Percentiles rank a stretch among this genome's conserved stretches.
These are phyloP conservation scores for Fusarium drepaniforme DNA, from an alignment of 2,329 filamentous ascomycete genomes.

Conservation along the genomic window DNA sequence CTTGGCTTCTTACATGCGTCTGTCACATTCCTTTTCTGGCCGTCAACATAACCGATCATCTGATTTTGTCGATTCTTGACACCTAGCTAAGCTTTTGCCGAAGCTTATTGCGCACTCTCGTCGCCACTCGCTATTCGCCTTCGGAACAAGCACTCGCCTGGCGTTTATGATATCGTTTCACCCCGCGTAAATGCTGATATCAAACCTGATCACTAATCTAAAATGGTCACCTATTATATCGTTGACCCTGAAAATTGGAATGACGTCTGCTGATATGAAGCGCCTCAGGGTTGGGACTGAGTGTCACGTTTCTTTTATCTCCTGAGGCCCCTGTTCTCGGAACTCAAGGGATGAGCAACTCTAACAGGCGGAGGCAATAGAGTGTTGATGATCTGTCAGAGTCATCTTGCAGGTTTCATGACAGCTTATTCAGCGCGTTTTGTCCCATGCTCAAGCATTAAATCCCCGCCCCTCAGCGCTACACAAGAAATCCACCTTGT, in stretches of 20 bases:
- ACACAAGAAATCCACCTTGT: constrained; percentile 11
- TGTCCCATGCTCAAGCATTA: background rate
- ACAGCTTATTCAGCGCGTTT: background rate
- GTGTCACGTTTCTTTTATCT: constrained; percentile 22
- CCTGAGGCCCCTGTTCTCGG: constrained; percentile 1
- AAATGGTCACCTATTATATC: background rate
- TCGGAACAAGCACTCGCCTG: constrained; percentile 16
- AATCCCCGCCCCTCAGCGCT: background rate
- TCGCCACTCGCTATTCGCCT: constrained; percentile 36
- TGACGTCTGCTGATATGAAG: constrained; percentile 12
- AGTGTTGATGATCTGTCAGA: constrained; percentile 41
- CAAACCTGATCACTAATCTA: too few relatives aligned
- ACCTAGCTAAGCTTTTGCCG: constrained; percentile 21
- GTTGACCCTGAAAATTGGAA: constrained; percentile 14
- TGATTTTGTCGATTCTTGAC: constrained; percentile 33
- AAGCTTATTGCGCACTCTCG: constrained; percentile 21
- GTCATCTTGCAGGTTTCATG: constrained; percentile 34
- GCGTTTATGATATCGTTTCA: background rate
- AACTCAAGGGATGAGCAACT: constrained; percentile 19
- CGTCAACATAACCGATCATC: constrained; percentile 35
- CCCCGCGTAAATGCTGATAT: background rate
- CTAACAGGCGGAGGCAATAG: constrained; percentile 24
- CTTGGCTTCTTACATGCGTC: constrained; percentile 31
- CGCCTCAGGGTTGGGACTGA: constrained; percentile 41
- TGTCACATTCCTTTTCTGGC: constrained; percentile 31